These are phyloP conservation scores for Orbilia brochopaga DNA, from an alignment of 2,329 filamentous ascomycete genomes.

Conservation along the genomic window DNA sequence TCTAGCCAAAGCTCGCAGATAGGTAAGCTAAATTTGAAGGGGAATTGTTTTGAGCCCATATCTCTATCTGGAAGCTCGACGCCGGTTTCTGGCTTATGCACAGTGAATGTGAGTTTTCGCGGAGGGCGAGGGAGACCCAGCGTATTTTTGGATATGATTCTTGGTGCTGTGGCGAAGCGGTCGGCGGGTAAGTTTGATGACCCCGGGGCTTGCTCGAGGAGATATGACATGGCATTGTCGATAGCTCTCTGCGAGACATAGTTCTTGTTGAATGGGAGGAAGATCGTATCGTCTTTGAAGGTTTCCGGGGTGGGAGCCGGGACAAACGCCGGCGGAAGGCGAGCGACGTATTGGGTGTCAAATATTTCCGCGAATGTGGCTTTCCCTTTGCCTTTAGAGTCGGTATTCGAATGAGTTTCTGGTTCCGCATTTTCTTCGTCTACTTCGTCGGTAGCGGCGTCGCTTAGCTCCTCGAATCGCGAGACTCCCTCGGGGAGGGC, in stretches of 20 bases:
- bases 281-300: no score
- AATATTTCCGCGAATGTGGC: no score
- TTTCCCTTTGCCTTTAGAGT: background rate
- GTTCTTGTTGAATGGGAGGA: no score
- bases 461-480: background rate
- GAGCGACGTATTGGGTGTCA: background rate
- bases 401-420: no score
- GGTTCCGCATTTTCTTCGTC: background rate
- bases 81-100: slow-evolving; percentile 1
- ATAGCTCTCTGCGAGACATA: no score
- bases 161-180: no score
- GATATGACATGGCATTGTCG: no score
- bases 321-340: background rate
- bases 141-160: background rate
- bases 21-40: slow-evolving; percentile 10
- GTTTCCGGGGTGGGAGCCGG: background rate
- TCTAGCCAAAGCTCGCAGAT: slow-evolving; percentile 27
- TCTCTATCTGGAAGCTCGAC: background rate
- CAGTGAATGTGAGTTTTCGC: background rate
- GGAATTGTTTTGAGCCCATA: background rate
- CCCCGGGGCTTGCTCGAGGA: no score
- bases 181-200: background rate
- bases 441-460: background rate
- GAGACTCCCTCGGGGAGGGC: background rate
- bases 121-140: background rate